Percentiles rank a stretch among this genome's conserved stretches.
These are phyloP conservation scores for Brachypodium distachyon DNA, from an alignment of 202 grass and related monocot species.

Conservation along the genomic window DNA sequence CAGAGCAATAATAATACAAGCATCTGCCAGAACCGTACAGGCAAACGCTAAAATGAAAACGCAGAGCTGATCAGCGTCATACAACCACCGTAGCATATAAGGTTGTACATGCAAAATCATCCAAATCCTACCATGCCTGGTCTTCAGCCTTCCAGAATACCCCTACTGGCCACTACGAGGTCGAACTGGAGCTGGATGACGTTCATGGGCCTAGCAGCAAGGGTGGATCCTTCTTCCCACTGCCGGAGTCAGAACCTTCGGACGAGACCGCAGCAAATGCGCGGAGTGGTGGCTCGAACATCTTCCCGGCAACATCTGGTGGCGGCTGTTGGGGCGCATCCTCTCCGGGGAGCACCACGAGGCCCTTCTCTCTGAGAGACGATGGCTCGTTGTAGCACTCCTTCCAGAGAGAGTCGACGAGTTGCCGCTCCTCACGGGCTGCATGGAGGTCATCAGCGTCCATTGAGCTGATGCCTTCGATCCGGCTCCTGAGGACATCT, in stretches of 20 bases:
- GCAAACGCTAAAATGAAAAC: neutral
- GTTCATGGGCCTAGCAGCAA: conserved; percentile 53
- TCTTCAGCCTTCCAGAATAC: neutral
- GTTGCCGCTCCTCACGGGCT: conserved; percentile 55
- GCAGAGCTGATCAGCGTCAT: neutral
- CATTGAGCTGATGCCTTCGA: conserved; percentile 52
- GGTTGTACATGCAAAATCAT: neutral
- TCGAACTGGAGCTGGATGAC: neutral
- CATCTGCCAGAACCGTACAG: neutral
- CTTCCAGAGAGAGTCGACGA: conserved; percentile 73
- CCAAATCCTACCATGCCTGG: neutral
- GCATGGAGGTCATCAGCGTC: conserved; percentile 37
- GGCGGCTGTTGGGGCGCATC: conserved; percentile 29
- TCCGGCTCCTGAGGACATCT: conserved; percentile 45
- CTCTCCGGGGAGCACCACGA: conserved; percentile 75
- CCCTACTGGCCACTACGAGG: neutral
- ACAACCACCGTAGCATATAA: neutral
- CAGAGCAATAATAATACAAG: neutral
- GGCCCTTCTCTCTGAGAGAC: conserved; percentile 58
- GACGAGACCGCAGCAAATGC: conserved; percentile 21
- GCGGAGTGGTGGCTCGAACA: conserved; percentile 61
- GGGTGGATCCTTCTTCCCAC: conserved; percentile 28
- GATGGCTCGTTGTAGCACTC: conserved; percentile 58
- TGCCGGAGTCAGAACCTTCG: neutral
- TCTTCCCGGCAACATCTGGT: conserved; percentile 48